Percentiles rank a stretch among this genome's conserved stretches.
Evolutionary conservation across 1,139 yeast species (phyloP).

Genomic region (Schwanniomyces etchellsii): DNA sequence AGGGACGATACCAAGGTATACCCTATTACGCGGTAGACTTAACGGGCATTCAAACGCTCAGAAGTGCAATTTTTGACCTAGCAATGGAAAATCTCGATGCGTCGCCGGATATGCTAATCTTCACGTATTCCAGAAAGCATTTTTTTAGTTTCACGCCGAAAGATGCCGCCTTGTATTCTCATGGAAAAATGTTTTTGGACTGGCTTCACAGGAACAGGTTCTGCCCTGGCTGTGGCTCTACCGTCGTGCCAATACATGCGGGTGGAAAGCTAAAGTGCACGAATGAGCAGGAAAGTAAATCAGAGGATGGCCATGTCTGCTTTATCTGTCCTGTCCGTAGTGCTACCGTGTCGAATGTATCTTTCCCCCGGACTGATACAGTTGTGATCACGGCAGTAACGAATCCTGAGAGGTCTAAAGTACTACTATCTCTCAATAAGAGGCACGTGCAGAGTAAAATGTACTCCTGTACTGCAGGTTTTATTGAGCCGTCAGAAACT

Average conservation of each 20-base stretch:
- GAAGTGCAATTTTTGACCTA: constrained; percentile 15
- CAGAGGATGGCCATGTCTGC: constrained; percentile 6
- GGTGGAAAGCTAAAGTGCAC: constrained; percentile 76
- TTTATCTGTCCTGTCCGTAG: constrained; percentile 49
- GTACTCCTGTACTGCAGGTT: constrained; percentile 90
- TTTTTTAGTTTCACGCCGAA: constrained; percentile 29
- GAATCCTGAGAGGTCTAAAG: constrained; percentile 51
- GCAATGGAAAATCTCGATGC: constrained; percentile 10
- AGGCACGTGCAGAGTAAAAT: constrained; percentile 45
- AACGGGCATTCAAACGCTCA: constrained; percentile 25
- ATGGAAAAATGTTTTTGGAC: constrained; percentile 79
- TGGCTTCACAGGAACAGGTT: constrained; percentile 73
- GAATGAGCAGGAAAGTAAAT: constrained; percentile 20
- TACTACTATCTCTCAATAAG: constrained; percentile 67
- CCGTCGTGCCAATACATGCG: constrained; percentile 66
- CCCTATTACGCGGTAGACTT: constrained; percentile 79
- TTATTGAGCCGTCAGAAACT: constrained; percentile 91
- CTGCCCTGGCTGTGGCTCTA: constrained; percentile 87
- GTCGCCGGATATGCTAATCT: constrained; percentile 14
- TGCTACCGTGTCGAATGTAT: constrained; percentile 52
- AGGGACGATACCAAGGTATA: constrained; percentile 56
- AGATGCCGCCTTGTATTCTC: constrained; percentile 68
- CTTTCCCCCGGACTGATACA: constrained; percentile 90
- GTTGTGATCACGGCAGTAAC: constrained; percentile 79
- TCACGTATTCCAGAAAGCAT: constrained; percentile 31